phyloP scores from a whole-genome alignment of 495 filamentous ascomycete species.

The Neurospora sp. region DNA sequence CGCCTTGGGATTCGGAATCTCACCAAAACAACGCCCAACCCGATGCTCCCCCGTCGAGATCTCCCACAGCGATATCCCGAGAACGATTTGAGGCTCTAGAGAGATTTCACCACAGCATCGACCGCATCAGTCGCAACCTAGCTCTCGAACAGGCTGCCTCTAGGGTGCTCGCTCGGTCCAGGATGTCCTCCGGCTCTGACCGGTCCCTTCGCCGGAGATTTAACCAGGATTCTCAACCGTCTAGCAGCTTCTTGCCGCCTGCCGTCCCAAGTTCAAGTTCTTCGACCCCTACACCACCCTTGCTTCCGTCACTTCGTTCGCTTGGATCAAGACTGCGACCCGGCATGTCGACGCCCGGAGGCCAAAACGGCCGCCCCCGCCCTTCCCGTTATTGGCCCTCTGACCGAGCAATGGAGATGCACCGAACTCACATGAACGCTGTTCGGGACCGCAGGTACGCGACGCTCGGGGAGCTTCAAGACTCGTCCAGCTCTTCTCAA shows the following conservation, averaged over 20 bases:
- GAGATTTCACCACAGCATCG: conserved; percentile 25
- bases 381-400: conserved; percentile 21
- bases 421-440: conserved; percentile 6
- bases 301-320: conserved; percentile 33
- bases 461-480: conserved; percentile 7
- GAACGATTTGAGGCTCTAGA: conserved; percentile 25
- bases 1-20: background rate
- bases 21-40: background rate
- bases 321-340: conserved; percentile 21
- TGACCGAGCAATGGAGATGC: conserved; percentile 23
- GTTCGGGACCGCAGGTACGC: background rate
- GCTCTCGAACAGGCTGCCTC: background rate
- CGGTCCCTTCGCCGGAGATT: conserved; percentile 25
- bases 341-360: conserved; percentile 15
- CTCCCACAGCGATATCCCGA: background rate
- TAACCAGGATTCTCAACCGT: conserved; percentile 25
- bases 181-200: conserved; percentile 30
- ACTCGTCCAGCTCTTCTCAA: background rate
- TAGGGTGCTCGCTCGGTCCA: conserved; percentile 6
- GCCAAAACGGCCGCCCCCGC: conserved; percentile 13
- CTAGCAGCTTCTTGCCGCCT: conserved; percentile 13
- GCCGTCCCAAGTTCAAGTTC: conserved; percentile 8
- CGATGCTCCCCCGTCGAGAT: background rate
- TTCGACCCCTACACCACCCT: conserved; percentile 13
- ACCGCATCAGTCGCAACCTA: conserved; percentile 12